A percentile compares a stretch with the other conserved stretches of the same genome.
phyloP scores from a whole-genome alignment of 257 asterid genomes.

The Nicotiana sylvestris region DNA sequence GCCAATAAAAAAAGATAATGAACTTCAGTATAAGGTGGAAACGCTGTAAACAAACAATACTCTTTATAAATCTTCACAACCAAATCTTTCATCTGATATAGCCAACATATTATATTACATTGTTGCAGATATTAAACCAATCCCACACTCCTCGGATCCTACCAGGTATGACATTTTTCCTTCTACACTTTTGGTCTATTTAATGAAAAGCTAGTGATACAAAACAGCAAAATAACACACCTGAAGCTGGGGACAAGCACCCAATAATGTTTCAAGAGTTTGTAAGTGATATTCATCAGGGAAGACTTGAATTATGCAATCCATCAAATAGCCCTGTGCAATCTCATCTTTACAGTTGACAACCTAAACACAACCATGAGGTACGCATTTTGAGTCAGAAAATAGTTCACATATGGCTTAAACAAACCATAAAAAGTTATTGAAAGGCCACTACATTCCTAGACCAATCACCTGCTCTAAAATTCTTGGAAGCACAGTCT shows the following conservation, averaged over 20 bases:
- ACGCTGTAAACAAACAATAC: background rate
- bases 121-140: background rate
- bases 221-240: conserved; percentile 25
- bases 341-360: conserved; percentile 98
- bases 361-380: conserved; percentile 44
- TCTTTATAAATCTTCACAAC: background rate
- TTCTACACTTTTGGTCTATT: background rate
- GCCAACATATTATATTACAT: background rate
- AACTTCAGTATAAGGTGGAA: background rate
- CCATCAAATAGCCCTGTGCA: conserved; percentile 96
- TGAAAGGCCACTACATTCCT: conserved; percentile 9
- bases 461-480: conserved; percentile 74
- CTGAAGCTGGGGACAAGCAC: conserved; percentile 99
- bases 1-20: background rate
- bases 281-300: conserved; percentile 98
- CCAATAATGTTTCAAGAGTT: conserved; percentile 89
- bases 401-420: conserved; percentile 6
- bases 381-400: background rate
- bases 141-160: background rate
- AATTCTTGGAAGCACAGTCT: conserved; percentile 87
- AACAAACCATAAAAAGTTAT: background rate
- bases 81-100: background rate
- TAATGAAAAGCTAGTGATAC: background rate
- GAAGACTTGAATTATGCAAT: conserved; percentile 97
- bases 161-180: background rate